A percentile compares a stretch with the other conserved stretches of the same genome.
phyloP scores from a whole-genome alignment of 2,329 filamentous ascomycete species.

The Sporothrix sp. region DNA sequence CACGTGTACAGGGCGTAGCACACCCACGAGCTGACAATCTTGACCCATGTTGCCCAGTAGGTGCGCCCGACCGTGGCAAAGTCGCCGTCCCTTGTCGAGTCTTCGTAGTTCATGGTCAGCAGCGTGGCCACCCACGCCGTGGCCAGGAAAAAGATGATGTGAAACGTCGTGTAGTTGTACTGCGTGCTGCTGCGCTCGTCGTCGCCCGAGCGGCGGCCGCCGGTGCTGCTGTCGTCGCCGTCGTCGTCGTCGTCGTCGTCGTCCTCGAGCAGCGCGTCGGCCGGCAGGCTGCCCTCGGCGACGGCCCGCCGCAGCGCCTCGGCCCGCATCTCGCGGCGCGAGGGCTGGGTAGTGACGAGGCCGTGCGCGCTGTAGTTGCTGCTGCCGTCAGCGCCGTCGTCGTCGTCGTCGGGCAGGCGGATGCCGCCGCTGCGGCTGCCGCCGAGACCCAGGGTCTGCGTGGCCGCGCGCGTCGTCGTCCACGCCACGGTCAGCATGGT shows the following conservation, averaged over 20 bases:
- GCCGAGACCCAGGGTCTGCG: slow-evolving; percentile 71
- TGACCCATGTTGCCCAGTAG: slow-evolving; percentile 97
- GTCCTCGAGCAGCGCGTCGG: slow-evolving; percentile 71
- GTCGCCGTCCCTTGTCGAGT: slow-evolving; percentile 53
- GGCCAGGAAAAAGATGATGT: slow-evolving; percentile 93
- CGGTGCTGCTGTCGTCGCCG: slow-evolving; percentile 54
- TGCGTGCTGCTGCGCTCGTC: slow-evolving; percentile 85
- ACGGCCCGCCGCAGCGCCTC: slow-evolving; percentile 86
- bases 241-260: slow-evolving; percentile 56
- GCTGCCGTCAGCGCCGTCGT: slow-evolving; percentile 12
- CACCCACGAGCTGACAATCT: slow-evolving; percentile 95
- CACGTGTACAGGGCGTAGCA: slow-evolving; percentile 92
- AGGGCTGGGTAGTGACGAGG: slow-evolving; percentile 78
- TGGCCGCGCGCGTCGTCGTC: slow-evolving; percentile 92
- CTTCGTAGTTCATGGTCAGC: slow-evolving; percentile 63
- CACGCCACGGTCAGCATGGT: slow-evolving; percentile 97
- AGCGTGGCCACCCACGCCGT: slow-evolving; percentile 94
- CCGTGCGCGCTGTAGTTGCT: slow-evolving; percentile 44
- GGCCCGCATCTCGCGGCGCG: slow-evolving; percentile 81
- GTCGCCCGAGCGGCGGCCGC: slow-evolving; percentile 58
- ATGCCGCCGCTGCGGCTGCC: slow-evolving; percentile 48
- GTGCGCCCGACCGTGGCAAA: slow-evolving; percentile 91
- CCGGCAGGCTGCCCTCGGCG: slow-evolving; percentile 83
- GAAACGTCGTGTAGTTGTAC: slow-evolving; percentile 94
- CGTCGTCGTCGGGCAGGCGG: slow-evolving; percentile 61